phyloP scores from a whole-genome alignment of 805 yeast genomes.

The Candida takata region DNA sequence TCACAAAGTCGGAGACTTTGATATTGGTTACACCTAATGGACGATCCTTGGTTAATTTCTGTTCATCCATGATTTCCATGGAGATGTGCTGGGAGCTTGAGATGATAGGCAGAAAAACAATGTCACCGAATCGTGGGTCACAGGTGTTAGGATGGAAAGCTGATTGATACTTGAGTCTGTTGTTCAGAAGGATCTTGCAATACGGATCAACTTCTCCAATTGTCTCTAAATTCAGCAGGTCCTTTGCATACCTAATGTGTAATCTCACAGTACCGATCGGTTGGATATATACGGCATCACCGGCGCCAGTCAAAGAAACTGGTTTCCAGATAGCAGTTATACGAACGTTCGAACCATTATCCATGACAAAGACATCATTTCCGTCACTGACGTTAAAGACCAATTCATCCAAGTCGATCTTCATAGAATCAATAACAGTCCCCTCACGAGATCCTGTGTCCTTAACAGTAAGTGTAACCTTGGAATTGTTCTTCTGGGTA shows the following conservation, averaged over 20 bases:
- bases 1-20: slow-evolving; percentile 41
- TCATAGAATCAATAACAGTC: slow-evolving; percentile 46
- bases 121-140: slow-evolving; percentile 55
- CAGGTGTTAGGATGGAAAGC: slow-evolving; percentile 43
- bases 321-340: slow-evolving; percentile 67
- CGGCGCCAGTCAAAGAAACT: slow-evolving; percentile 45
- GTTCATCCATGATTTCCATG: slow-evolving; percentile 60
- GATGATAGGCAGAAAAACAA: slow-evolving; percentile 51
- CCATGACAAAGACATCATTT: slow-evolving; percentile 41
- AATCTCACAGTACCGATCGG: slow-evolving; percentile 65
- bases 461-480: slow-evolving; percentile 48
- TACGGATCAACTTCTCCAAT: slow-evolving; percentile 76
- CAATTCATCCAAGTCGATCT: slow-evolving; percentile 35
- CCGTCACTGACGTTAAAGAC: slow-evolving; percentile 40
- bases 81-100: slow-evolving; percentile 54
- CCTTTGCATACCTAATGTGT: slow-evolving; percentile 46
- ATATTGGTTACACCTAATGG: slow-evolving; percentile 52
- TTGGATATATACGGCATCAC: slow-evolving; percentile 39
- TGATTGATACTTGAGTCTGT: slow-evolving; percentile 50
- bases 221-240: slow-evolving; percentile 51
- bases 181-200: slow-evolving; percentile 50
- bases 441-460: slow-evolving; percentile 47
- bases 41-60: slow-evolving; percentile 56
- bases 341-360: slow-evolving; percentile 49
- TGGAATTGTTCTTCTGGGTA: slow-evolving; percentile 51